Conservation (phyloP, 2,329 filamentous ascomycete genomes). For the Bipolaris cookei region DNA sequence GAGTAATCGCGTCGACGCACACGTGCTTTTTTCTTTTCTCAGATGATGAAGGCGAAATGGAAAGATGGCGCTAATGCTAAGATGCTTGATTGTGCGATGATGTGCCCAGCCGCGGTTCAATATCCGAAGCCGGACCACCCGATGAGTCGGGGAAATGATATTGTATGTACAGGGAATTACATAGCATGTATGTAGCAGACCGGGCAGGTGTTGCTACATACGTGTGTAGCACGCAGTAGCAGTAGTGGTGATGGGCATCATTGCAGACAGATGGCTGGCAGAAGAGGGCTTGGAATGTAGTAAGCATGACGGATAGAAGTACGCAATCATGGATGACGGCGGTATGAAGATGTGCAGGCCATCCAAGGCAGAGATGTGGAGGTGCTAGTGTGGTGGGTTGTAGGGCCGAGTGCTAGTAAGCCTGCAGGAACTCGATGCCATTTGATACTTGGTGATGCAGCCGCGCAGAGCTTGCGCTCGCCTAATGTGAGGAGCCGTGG, state of each 20-base stretch:
- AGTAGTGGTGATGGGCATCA: constrained; percentile 1
- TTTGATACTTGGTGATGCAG: constrained; percentile 20
- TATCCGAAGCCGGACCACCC: constrained; percentile 33
- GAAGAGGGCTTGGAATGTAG: too few relatives aligned
- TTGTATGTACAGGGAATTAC: too few relatives aligned
- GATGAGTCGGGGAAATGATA: too few relatives aligned
- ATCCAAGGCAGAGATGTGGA: constrained; percentile 10
- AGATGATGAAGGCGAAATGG: constrained; percentile 25
- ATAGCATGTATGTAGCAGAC: too few relatives aligned
- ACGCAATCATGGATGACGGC: background rate
- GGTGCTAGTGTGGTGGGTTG: background rate
- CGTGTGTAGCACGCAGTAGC: too few relatives aligned
- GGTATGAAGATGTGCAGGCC: background rate
- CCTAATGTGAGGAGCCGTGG: constrained; percentile 14
- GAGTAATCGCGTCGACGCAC: constrained; percentile 25
- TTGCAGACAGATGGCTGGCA: too few relatives aligned
- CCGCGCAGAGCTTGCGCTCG: constrained; percentile 21
- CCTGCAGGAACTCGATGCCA: constrained; percentile 11
- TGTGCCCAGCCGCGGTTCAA: constrained; percentile 35
- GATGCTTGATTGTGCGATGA: constrained; percentile 27
- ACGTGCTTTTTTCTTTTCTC: constrained; percentile 31
- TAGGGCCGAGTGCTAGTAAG: constrained; percentile 10
- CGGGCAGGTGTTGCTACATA: too few relatives aligned
- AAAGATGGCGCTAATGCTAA: constrained; percentile 40
- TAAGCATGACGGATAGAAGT: background rate